Evolutionary conservation across 2,329 filamentous ascomycete species (phyloP).

Genomic region (Acephala macrosclerotiorum): DNA sequence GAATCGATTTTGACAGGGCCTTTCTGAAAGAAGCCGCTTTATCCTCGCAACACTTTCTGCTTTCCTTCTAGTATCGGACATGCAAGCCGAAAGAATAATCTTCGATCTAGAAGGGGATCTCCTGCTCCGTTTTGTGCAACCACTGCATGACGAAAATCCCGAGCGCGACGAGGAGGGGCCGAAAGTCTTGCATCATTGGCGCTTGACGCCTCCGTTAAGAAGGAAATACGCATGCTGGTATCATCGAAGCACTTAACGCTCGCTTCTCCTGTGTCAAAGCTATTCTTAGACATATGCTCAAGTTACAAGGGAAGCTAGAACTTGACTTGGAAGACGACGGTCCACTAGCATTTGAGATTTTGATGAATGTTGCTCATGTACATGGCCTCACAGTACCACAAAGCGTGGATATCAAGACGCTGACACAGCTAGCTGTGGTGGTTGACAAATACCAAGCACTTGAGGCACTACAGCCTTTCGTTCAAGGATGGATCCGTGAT

Average conservation of each 20-base stretch:
- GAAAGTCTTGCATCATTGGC: too few species aligned
- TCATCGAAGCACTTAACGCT: conserved; percentile 33
- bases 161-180: too few species aligned
- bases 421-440: neutral
- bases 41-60: too few species aligned
- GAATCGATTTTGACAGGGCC: too few species aligned
- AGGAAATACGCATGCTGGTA: conserved; percentile 25
- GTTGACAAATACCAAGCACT: conserved; percentile 7
- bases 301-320: too few species aligned
- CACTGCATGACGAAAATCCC: neutral
- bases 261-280: conserved; percentile 38
- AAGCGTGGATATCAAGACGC: neutral
- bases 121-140: conserved; percentile 10
- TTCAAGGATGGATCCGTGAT: neutral
- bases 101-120: conserved; percentile 29
- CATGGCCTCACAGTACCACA: neutral
- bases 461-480: neutral
- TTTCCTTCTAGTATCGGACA: neutral
- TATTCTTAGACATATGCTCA: too few species aligned
- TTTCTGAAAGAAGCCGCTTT: too few species aligned
- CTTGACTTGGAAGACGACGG: conserved; percentile 41
- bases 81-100: conserved; percentile 1
- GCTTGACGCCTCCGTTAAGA: neutral
- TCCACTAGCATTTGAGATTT: neutral
- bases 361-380: conserved; percentile 4